Evolutionary conservation across 2,329 filamentous ascomycete species (phyloP), one percentile per base, ranked within the genome.

Genomic region (Paecilomyces formosus): DNA sequence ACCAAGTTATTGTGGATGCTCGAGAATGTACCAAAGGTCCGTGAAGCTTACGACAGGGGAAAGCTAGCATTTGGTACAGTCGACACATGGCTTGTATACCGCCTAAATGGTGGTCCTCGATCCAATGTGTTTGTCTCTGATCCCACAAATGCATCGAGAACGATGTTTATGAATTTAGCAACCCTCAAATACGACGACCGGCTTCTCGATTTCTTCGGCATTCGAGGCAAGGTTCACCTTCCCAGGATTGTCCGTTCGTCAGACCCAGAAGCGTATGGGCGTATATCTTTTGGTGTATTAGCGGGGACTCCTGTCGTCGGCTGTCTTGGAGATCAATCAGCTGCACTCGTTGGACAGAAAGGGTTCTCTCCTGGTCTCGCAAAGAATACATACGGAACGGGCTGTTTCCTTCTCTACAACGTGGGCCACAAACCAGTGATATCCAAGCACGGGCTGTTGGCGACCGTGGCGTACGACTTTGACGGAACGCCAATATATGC

Each of bases 331-430:
- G 91, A 95, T 70, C 91, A 95, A 74, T 93, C 90, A 51, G 88
- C 90, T 57, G 90, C 91, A 11, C 79, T 96, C 35, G 90, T 95
- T 26, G 91, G 91, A 33, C 90, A 94, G 71, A 88, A 89, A 70
- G 91, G 88, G 3, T 96, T 96, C 76, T 83, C 81, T 6, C 87
- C 90, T 0, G 92, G 92, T 52, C 85, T 87, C 70, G 92, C 90
- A 26, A 95, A 95, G 80, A 95, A 94, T 74, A 95, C 90, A 0
- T 95, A 95, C 70, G 91, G 91, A 30, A 95, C 91, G 0, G 91
- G 91, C 24, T 94, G 90, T 71, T 96, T 96, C 78, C 79, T 95
- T 60, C 81, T 95, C 4, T 95, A 94, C 78, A 95, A 96, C 68
- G 88, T 95, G 50, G 92, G 92, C 55, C 82, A 86, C 33, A 87